These are phyloP conservation scores for Suaeda aralocaspica DNA, from an alignment of 148 eudicot genomes.

Conservation along the genomic window DNA sequence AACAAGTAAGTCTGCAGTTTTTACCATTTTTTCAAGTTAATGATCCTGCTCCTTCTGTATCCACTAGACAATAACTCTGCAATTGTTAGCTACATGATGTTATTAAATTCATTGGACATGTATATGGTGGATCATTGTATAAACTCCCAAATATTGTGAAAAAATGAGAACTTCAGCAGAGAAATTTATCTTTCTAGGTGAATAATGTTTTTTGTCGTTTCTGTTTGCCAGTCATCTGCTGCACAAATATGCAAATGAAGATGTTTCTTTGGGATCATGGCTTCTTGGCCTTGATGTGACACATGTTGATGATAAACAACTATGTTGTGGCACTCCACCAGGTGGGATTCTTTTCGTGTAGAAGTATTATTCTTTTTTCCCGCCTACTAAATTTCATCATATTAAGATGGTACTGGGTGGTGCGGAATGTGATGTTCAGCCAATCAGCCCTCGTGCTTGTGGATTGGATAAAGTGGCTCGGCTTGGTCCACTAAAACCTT, in stretches of 20 bases:
- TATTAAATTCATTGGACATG: background rate
- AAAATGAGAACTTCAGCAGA: background rate
- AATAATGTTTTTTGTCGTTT: background rate
- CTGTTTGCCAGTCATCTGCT: conserved; percentile 44
- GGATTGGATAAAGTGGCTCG: too few species aligned
- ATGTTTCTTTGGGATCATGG: conserved; percentile 74
- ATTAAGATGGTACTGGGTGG: too few species aligned
- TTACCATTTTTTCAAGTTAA: background rate
- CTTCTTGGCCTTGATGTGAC: conserved; percentile 62
- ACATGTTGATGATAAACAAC: conserved; percentile 61
- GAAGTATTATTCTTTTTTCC: too few species aligned
- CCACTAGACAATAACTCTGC: background rate
- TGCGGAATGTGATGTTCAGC: background rate
- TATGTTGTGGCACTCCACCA: conserved; percentile 80
- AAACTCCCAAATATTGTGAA: background rate
- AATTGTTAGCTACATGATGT: background rate
- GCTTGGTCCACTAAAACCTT: too few species aligned
- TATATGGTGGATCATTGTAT: background rate
- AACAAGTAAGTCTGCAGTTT: conserved; percentile 43
- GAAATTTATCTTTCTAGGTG: too few species aligned
- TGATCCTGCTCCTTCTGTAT: background rate
- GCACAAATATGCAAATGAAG: conserved; percentile 70
- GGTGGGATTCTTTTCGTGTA: conserved; percentile 30
- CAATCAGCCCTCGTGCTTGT: too few species aligned
- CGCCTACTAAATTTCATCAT: too few species aligned